phyloP scores from a whole-genome alignment of 2,329 filamentous ascomycete genomes.

The Alternaria sp. region DNA sequence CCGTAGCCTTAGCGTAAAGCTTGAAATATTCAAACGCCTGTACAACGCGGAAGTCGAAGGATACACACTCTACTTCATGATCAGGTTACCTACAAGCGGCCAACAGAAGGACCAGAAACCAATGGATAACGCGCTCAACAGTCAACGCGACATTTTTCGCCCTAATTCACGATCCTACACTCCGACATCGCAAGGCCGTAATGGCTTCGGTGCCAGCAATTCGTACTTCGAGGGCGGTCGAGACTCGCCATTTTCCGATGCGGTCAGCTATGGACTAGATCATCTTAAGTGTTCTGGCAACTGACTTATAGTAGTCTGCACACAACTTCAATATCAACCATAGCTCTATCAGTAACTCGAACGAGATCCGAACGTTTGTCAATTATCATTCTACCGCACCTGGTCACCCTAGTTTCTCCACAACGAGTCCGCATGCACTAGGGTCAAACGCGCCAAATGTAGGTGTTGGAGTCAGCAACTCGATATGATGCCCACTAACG shows the following conservation, averaged over 20 bases:
- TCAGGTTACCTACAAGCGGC: background rate
- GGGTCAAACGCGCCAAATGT: background rate
- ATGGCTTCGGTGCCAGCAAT: background rate
- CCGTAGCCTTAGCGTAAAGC: conserved; percentile 36
- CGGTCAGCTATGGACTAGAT: background rate
- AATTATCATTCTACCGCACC: background rate
- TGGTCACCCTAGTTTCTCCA: background rate
- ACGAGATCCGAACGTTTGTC: background rate
- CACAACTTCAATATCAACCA: too few relatives aligned
- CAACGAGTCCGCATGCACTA: background rate
- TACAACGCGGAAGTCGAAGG: background rate
- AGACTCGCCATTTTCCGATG: background rate
- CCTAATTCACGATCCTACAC: background rate
- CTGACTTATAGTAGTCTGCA: background rate
- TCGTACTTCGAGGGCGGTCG: background rate
- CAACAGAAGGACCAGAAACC: background rate
- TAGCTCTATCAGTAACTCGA: background rate
- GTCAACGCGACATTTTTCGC: background rate
- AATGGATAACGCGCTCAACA: background rate
- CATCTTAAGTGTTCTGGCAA: background rate
- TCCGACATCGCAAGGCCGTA: background rate
- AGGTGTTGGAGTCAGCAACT: background rate
- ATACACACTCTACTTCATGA: background rate
- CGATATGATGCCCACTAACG: background rate
- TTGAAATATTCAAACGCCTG: conserved; percentile 22